Conservation (phyloP, 2,329 filamentous ascomycete genomes). For the Trichoderma polysporum region DNA sequence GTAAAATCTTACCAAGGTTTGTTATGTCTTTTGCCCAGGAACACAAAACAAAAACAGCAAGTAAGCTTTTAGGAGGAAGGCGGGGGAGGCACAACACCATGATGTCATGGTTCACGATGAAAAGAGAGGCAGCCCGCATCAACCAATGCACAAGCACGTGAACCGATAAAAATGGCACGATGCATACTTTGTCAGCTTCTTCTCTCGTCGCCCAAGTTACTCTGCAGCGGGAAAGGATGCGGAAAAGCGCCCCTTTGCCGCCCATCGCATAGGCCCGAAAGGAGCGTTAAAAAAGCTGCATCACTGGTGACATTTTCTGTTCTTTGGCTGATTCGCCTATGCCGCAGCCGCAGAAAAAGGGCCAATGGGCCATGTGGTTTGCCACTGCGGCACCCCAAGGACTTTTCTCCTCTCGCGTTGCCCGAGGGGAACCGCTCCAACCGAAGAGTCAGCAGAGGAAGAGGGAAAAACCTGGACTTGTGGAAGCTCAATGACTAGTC, state of each 20-base stretch:
- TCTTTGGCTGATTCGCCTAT: no score
- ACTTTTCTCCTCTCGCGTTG: background rate
- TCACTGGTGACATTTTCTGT: background rate
- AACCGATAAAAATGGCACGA: background rate
- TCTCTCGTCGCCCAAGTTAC: background rate
- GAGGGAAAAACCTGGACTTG: background rate
- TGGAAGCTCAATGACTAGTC: background rate
- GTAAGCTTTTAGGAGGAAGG: background rate
- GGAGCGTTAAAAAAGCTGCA: background rate
- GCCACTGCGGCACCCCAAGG: slow-evolving; percentile 13
- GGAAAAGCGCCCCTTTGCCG: background rate
- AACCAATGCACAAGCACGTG: background rate
- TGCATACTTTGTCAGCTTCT: background rate
- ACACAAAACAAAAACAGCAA: background rate
- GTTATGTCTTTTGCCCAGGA: background rate
- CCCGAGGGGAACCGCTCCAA: slow-evolving; percentile 1
- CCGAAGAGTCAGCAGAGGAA: background rate
- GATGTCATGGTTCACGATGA: slow-evolving; percentile 14
- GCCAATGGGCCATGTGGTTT: background rate
- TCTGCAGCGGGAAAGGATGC: background rate
- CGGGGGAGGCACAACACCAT: background rate
- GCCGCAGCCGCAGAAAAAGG: background rate
- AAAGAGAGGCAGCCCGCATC: background rate
- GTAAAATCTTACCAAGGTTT: background rate
- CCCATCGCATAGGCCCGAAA: background rate